These are phyloP conservation scores for Populus hybrid DNA, from an alignment of 441 rosid genomes.

Conservation along the genomic window DNA sequence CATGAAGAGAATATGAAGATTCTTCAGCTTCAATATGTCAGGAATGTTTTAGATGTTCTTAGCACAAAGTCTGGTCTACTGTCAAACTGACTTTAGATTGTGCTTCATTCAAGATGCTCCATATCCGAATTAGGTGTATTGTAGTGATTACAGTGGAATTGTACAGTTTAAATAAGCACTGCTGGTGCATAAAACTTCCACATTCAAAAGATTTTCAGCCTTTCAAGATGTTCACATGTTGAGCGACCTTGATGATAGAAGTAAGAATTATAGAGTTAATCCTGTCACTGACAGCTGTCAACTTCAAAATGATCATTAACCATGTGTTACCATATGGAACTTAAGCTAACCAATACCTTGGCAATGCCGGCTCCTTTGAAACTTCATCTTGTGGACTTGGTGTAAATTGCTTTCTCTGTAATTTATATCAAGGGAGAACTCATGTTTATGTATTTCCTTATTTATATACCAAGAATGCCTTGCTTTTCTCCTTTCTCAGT, in stretches of 20 bases:
- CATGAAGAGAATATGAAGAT: not conserved
- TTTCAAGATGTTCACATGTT: not conserved
- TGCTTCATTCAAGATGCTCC: not conserved
- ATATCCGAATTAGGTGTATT: not conserved
- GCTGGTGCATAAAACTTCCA: not conserved
- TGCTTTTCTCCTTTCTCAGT: constrained; percentile 16
- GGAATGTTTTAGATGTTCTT: not conserved
- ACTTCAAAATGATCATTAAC: not conserved
- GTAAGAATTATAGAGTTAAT: not conserved
- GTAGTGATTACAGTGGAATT: not conserved
- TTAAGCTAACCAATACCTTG: not conserved
- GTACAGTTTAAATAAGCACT: not conserved
- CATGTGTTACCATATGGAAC: not conserved
- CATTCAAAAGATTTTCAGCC: not conserved
- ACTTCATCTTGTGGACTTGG: not conserved
- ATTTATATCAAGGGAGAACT: not conserved
- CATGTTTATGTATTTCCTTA: not conserved
- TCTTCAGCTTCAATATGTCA: not conserved
- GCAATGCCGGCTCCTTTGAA: not conserved
- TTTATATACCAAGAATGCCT: not conserved
- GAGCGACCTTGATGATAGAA: not conserved
- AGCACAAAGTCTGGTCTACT: not conserved
- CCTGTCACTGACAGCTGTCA: not conserved
- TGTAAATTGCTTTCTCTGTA: not conserved
- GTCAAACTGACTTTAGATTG: not conserved